Base-by-base conservation (phyloP, 148 eudicot genomes). In the Silene latifolia region DNA sequence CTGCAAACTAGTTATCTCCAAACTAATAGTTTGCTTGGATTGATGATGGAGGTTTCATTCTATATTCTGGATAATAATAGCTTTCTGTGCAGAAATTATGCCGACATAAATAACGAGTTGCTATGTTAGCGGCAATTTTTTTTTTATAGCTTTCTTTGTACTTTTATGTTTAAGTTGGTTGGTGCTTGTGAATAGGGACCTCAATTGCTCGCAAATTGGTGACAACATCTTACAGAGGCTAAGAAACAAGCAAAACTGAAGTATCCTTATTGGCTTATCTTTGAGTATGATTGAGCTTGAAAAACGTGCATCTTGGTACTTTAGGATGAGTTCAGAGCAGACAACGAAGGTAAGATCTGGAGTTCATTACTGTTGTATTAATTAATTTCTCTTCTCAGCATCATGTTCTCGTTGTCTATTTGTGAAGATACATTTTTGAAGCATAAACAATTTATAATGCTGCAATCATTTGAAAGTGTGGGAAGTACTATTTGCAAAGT, bases 231-330 rank as follows among this genome's bases (percentile, higher is more conserved):
- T 69, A 88, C 88, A 27, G 75, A 82, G 73, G 98, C 90, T 81
- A 88, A 78, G 73, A 93, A 87, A 68, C 90, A 87, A 77, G 93
- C 92, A 82, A 92, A 84, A 79, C 79, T 82, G 58, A 92, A 95
- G 80, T 81, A 87, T 80, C 97, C 99, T 76, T 97, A 98, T 68
- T 82, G 83, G 82, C 99, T n/a, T n/a, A n/a, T n/a, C 99, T 29
- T 76, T 96, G 72, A 92, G 89, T 82, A 96, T 98, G 25, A 86
- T 96, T 79, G 99, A 96, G 93, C 99, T 96, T 74, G 99, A 96
- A 80, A 96, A 90, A 72, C 98, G 98, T 57, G 98, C 99, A 67
- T 96, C 99, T 5, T 92, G 99, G 21, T 89, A 92, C 85, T 92
- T 90, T 76, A 81, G 94, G 64, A 92, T 96, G 94, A 88, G 99